Evolutionary conservation across 2,329 filamentous ascomycete species (phyloP).

Genomic region (Neofusicoccum sp.): DNA sequence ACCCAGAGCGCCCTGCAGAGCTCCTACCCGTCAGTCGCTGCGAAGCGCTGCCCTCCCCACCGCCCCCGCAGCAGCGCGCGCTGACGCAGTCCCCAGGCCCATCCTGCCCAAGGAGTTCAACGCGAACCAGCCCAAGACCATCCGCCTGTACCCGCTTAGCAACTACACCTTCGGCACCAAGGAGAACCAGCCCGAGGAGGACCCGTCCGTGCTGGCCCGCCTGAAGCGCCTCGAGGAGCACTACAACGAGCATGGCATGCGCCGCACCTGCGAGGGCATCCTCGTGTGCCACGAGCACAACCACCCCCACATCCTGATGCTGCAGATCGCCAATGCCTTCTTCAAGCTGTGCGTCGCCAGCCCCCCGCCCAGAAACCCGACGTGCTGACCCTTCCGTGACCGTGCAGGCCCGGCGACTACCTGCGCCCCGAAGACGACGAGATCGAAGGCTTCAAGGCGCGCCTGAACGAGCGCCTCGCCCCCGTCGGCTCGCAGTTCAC

Average conservation of each 20-base stretch:
- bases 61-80: neutral
- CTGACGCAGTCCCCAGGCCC: constrained; percentile 49
- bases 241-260: constrained; percentile 89
- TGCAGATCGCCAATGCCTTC: constrained; percentile 98
- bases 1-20: constrained; percentile 74
- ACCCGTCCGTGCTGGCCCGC: constrained; percentile 89
- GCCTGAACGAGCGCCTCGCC: constrained; percentile 88
- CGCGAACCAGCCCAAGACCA: constrained; percentile 81
- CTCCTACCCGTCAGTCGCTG: constrained; percentile 59
- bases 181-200: constrained; percentile 96
- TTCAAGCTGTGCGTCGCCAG: constrained; percentile 72
- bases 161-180: constrained; percentile 99
- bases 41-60: constrained; percentile 15
- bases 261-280: constrained; percentile 93
- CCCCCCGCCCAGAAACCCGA: too few relatives aligned
- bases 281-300: constrained; percentile 99
- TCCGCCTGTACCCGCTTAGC: constrained; percentile 88
- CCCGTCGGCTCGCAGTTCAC: constrained; percentile 81
- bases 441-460: constrained; percentile 87
- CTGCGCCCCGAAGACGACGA: constrained; percentile 86
- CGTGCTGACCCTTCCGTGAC: neutral
- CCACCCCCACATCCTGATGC: constrained; percentile 96
- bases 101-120: constrained; percentile 81
- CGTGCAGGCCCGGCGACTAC: constrained; percentile 78
- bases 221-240: constrained; percentile 95